phyloP scores from a whole-genome alignment of 1,139 yeast genomes.

The Scheffersomyces segobiensis region DNA sequence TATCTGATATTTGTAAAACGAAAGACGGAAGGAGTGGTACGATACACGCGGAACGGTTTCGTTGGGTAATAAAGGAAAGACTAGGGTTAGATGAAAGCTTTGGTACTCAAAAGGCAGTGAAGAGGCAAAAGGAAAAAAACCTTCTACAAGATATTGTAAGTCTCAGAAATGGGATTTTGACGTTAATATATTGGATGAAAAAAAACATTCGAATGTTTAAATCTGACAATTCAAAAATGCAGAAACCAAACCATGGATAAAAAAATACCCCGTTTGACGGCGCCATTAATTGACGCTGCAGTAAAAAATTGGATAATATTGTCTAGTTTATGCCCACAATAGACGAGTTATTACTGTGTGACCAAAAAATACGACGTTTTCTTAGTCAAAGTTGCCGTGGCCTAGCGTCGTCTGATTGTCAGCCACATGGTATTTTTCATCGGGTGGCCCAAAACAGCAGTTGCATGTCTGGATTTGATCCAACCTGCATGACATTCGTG shows the following conservation, averaged over 20 bases:
- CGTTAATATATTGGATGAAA: not conserved
- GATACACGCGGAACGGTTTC: not conserved
- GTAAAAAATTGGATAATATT: not conserved
- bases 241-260: not conserved
- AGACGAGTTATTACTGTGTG: not conserved
- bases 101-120: not conserved
- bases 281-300: not conserved
- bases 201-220: not conserved
- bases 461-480: not conserved
- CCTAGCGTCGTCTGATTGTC: not conserved
- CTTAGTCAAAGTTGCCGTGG: not conserved
- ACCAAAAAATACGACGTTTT: not conserved
- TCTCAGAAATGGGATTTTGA: not conserved
- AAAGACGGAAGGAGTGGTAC: not conserved
- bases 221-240: not conserved
- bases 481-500: not conserved
- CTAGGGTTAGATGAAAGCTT: slow-evolving; percentile 1
- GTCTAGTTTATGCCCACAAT: not conserved
- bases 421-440: not conserved
- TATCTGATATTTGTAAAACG: not conserved
- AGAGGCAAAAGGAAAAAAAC: not conserved
- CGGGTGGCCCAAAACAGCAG: not conserved
- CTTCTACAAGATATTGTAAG: not conserved
- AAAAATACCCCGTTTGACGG: not conserved
- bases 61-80: slow-evolving; percentile 16